Percentiles rank a stretch among this genome's conserved stretches.
Conservation (phyloP, 2,329 filamentous ascomycete genomes). For the Ophiocordyceps camponoti-leonardi region DNA sequence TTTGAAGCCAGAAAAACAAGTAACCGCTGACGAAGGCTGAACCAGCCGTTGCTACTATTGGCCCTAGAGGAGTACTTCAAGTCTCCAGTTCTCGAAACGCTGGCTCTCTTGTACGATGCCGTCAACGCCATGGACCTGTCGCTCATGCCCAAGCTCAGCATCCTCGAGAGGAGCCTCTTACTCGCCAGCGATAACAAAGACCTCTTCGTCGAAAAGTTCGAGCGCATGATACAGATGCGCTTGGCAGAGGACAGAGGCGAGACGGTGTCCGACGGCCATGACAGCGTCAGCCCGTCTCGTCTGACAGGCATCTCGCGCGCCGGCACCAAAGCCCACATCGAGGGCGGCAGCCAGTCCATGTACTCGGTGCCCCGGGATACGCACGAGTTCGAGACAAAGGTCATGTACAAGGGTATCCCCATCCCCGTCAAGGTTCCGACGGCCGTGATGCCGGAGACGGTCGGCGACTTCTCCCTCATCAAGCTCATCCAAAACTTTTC, state of each 20-base stretch:
- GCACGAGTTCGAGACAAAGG: constrained; percentile 90
- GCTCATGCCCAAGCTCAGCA: constrained; percentile 69
- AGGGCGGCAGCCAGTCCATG: constrained; percentile 34
- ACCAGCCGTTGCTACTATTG: constrained; percentile 66
- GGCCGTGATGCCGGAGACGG: constrained; percentile 83
- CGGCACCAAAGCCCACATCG: constrained; percentile 44
- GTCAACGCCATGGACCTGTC: constrained; percentile 96
- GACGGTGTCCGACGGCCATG: constrained; percentile 16
- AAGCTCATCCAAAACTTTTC: constrained; percentile 95
- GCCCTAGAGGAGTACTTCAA: constrained; percentile 97
- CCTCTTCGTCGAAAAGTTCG: constrained; percentile 94
- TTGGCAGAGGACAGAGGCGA: constrained; percentile 46
- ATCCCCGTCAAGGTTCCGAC: constrained; percentile 95
- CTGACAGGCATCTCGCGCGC: constrained; percentile 35
- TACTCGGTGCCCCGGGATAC: constrained; percentile 82
- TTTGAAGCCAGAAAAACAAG: too few relatives aligned
- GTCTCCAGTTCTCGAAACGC: constrained; percentile 69
- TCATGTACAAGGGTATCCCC: constrained; percentile 90
- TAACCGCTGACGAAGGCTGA: too few relatives aligned
- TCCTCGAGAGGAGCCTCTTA: constrained; percentile 70
- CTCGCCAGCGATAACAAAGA: constrained; percentile 89
- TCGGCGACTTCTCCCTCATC: constrained; percentile 93
- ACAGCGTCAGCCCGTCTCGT: constrained; percentile 29
- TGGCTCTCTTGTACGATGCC: constrained; percentile 75
- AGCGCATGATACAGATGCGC: constrained; percentile 77